A percentile compares a stretch with the other conserved stretches of the same genome.
phyloP scores from a whole-genome alignment of 805 yeast genomes.

The Ogataea dorogensis region DNA sequence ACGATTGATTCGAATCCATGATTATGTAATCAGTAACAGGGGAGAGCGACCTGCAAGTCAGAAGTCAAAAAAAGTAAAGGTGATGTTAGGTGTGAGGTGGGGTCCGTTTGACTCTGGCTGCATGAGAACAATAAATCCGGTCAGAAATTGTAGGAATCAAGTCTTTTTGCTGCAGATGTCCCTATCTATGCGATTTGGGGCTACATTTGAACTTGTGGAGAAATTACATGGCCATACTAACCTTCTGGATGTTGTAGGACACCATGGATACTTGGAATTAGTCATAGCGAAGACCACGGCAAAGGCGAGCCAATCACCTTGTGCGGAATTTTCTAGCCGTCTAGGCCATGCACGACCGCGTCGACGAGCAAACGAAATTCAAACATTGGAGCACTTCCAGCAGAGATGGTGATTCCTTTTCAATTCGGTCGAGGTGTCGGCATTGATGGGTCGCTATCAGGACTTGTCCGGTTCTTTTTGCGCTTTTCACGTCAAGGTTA shows the following conservation, averaged over 20 bases:
- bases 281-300: slow-evolving; percentile 3
- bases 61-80: too few relatives aligned
- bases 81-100: slow-evolving; percentile 12
- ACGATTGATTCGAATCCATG: too few relatives aligned
- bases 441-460: too few relatives aligned
- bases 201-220: slow-evolving; percentile 3
- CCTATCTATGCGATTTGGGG: slow-evolving; percentile 6
- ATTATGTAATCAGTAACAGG: too few relatives aligned
- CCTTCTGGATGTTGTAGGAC: background rate
- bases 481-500: background rate
- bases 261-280: slow-evolving; percentile 1
- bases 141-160: slow-evolving; percentile 3
- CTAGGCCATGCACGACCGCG: slow-evolving; percentile 12
- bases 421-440: too few relatives aligned
- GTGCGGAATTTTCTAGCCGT: slow-evolving; percentile 13
- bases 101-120: slow-evolving; percentile 12
- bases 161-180: slow-evolving; percentile 6
- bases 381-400: too few relatives aligned
- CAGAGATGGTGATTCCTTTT: too few relatives aligned
- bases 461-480: too few relatives aligned
- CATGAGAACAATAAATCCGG: slow-evolving; percentile 15
- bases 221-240: slow-evolving; percentile 5
- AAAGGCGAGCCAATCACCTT: slow-evolving; percentile 9
- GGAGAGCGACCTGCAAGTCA: too few relatives aligned
- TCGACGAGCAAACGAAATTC: too few relatives aligned